A percentile compares a stretch with the other conserved stretches of the same genome.
Evolutionary conservation across 1,284 basidiomycete genomes (phyloP).

Genomic region (Ceratorhiza oryzae-sativae): DNA sequence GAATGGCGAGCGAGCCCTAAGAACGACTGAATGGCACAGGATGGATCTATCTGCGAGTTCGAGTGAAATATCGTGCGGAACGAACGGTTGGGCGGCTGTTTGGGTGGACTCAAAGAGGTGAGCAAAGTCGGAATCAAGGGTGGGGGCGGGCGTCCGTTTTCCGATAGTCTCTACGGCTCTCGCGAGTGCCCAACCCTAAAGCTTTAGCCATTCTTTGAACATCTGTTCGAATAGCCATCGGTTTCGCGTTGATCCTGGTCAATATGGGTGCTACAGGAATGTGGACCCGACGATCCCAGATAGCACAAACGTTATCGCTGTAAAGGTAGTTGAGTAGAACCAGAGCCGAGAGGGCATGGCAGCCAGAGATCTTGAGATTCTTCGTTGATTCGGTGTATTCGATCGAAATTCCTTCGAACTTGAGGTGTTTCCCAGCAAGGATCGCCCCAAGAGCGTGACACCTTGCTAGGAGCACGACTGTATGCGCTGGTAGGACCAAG

Average conservation of each 20-base stretch:
- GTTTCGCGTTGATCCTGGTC: conserved; percentile 53
- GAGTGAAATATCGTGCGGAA: conserved; percentile 73
- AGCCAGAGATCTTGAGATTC: conserved; percentile 57
- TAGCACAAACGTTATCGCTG: conserved; percentile 79
- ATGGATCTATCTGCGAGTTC: conserved; percentile 75
- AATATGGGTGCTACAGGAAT: conserved; percentile 57
- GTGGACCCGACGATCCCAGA: conserved; percentile 85
- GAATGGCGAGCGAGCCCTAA: conserved; percentile 85
- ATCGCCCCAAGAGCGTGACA: conserved; percentile 60
- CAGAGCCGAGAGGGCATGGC: conserved; percentile 71
- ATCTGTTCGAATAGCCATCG: conserved; percentile 66
- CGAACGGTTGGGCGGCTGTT: conserved; percentile 39
- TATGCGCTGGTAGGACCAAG: conserved; percentile 68
- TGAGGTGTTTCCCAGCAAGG: conserved; percentile 52
- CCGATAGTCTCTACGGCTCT: conserved; percentile 51
- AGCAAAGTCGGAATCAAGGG: conserved; percentile 50
- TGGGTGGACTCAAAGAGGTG: conserved; percentile 52
- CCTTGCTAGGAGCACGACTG: conserved; percentile 70
- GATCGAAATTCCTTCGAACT: conserved; percentile 46
- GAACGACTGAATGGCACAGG: conserved; percentile 73
- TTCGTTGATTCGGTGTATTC: conserved; percentile 45
- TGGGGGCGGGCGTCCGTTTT: conserved; percentile 48
- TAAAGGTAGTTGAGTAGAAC: conserved; percentile 89
- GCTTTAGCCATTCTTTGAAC: conserved; percentile 62
- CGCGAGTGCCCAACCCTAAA: conserved; percentile 63